Conservation (phyloP, 2,329 filamentous ascomycete species). For the Aspergillus versicolor region DNA sequence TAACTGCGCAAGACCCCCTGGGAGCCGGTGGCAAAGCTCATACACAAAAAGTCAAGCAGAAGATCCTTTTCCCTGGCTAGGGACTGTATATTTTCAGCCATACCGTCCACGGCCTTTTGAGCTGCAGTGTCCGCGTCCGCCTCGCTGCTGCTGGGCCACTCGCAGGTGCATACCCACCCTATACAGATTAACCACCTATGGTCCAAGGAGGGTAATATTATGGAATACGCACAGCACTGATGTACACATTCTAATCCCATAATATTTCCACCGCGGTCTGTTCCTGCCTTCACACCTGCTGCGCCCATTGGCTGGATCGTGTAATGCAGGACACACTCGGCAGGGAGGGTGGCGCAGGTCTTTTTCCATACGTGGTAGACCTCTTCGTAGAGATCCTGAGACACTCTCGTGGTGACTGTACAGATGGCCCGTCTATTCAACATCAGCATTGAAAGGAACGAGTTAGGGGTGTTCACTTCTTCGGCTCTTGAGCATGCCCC, state of each 20-base stretch:
- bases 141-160: not conserved
- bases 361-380: not conserved
- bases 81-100: conserved; percentile 11
- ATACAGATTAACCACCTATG: not conserved
- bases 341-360: not conserved
- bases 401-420: not conserved
- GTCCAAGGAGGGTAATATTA: not conserved
- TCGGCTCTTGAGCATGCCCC: not conserved
- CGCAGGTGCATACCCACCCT: not conserved
- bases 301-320: not conserved
- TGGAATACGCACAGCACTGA: not conserved
- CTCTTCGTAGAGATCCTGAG: not conserved
- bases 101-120: not conserved
- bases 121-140: not conserved
- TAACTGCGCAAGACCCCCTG: conserved; percentile 9
- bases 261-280: not conserved
- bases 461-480: too few relatives aligned
- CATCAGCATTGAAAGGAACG: too few relatives aligned
- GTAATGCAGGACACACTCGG: not conserved
- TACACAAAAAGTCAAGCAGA: conserved; percentile 9
- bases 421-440: not conserved
- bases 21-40: conserved; percentile 5
- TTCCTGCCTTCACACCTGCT: not conserved
- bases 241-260: not conserved
- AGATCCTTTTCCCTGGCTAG: conserved; percentile 4